Conservation (phyloP, 2,329 filamentous ascomycete genomes). For the Ceratocystis huliohia region DNA sequence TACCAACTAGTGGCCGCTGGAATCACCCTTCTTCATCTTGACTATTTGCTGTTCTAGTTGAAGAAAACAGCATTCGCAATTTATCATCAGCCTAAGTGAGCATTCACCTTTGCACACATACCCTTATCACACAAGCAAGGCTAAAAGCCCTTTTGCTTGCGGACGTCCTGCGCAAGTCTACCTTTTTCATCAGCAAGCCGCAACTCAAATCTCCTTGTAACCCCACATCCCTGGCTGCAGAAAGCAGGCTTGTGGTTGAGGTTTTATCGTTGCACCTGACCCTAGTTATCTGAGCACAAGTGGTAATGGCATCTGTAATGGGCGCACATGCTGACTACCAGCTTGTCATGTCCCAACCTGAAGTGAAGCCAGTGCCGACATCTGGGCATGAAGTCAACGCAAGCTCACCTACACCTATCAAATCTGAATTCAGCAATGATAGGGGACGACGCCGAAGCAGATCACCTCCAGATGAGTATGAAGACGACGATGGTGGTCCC, state of each 20-base stretch:
- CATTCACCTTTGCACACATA: too few relatives aligned
- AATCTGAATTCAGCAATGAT: slow-evolving; percentile 32
- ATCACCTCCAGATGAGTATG: slow-evolving; percentile 33
- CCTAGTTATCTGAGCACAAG: not conserved
- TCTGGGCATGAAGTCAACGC: not conserved
- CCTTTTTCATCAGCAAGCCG: too few relatives aligned
- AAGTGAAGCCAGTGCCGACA: not conserved
- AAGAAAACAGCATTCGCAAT: too few relatives aligned
- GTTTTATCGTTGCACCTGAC: not conserved
- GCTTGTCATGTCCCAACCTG: slow-evolving; percentile 5
- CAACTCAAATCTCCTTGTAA: too few relatives aligned
- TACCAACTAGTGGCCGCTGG: too few relatives aligned
- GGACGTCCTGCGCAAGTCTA: too few relatives aligned
- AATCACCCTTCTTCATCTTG: too few relatives aligned
- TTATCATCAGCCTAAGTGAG: too few relatives aligned
- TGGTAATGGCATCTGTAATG: slow-evolving; percentile 12
- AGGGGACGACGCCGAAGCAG: slow-evolving; percentile 33
- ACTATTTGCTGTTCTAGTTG: too few relatives aligned
- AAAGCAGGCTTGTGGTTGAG: not conserved
- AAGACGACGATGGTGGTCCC: slow-evolving; percentile 29
- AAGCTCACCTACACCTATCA: slow-evolving; percentile 22
- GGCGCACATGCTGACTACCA: slow-evolving; percentile 11
- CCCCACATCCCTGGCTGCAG: too few relatives aligned
- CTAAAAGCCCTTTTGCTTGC: too few relatives aligned
- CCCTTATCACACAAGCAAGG: too few relatives aligned